phyloP scores from a whole-genome alignment of 2,329 filamentous ascomycete genomes.

The Penicillium oxalicum region DNA sequence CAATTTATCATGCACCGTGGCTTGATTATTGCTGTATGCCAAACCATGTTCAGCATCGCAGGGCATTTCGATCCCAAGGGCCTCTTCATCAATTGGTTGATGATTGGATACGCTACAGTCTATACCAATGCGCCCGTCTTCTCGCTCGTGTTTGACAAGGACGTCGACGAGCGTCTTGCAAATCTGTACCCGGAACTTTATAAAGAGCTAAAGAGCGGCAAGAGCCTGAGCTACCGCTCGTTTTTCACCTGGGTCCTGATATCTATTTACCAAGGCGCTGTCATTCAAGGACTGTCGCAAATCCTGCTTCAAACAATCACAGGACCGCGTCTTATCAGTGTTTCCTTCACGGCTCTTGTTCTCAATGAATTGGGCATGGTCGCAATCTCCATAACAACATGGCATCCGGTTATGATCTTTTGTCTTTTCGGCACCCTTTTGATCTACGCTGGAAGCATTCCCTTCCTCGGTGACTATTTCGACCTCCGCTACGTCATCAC shows the following conservation, averaged over 20 bases:
- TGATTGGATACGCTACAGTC: conserved; percentile 92
- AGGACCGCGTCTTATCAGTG: conserved; percentile 68
- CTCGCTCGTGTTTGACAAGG: conserved; percentile 86
- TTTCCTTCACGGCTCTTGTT: conserved; percentile 86
- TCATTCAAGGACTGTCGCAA: conserved; percentile 93
- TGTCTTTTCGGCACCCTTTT: conserved; percentile 75
- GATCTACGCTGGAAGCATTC: conserved; percentile 74
- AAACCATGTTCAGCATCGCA: conserved; percentile 95
- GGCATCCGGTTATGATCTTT: conserved; percentile 89
- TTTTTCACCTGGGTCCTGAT: conserved; percentile 97
- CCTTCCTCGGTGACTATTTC: conserved; percentile 85
- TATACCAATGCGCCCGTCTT: conserved; percentile 94
- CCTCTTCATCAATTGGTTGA: conserved; percentile 91
- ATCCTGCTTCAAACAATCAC: conserved; percentile 71
- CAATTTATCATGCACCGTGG: conserved; percentile 98
- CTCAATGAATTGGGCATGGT: conserved; percentile 97
- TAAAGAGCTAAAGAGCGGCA: conserved; percentile 88
- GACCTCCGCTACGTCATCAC: conserved; percentile 74
- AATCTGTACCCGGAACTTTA: conserved; percentile 96
- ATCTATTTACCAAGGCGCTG: conserved; percentile 87
- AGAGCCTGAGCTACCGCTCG: conserved; percentile 80
- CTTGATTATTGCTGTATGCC: conserved; percentile 88
- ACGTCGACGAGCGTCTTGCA: conserved; percentile 88
- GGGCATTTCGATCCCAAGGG: conserved; percentile 89
- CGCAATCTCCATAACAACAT: conserved; percentile 90